Percentiles rank a stretch among this genome's conserved stretches.
phyloP scores from a whole-genome alignment of 148 eudicot genomes.

The Amaranthus palmeri region DNA sequence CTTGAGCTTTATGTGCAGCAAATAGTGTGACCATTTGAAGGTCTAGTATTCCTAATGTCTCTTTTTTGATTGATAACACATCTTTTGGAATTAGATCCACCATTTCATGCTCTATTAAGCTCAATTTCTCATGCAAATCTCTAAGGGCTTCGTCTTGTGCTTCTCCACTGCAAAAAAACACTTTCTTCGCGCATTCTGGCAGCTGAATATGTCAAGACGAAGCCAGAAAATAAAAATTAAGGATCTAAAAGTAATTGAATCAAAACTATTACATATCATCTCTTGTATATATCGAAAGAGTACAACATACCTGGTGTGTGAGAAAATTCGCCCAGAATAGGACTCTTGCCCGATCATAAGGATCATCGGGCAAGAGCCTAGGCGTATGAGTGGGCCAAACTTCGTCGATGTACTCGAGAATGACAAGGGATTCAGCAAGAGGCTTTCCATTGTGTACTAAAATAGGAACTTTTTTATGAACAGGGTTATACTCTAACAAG shows the following conservation, averaged over 20 bases:
- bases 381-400: conserved; percentile 18
- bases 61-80: not conserved
- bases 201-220: conserved; percentile 12
- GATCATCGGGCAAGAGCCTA: conserved; percentile 16
- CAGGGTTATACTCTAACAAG: conserved; percentile 13
- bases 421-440: conserved; percentile 13
- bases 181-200: not conserved
- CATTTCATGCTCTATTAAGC: conserved; percentile 24
- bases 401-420: conserved; percentile 20
- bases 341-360: conserved; percentile 13
- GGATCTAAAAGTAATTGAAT: no score
- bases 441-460: conserved; percentile 19
- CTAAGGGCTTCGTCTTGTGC: conserved; percentile 14
- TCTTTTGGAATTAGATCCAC: conserved; percentile 18
- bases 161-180: conserved; percentile 12
- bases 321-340: conserved; percentile 32
- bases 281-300: no score
- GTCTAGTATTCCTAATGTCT: conserved; percentile 33
- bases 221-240: no score
- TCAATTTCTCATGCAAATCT: conserved; percentile 21
- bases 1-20: conserved; percentile 23
- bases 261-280: no score
- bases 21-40: conserved; percentile 16
- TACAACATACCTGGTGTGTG: conserved; percentile 15
- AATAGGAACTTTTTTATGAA: conserved; percentile 16